Percentiles rank a stretch among this genome's conserved stretches.
These are phyloP conservation scores for Ceratobasidium sp. DNA, from an alignment of 1,284 basidiomycete genomes.

Conservation along the genomic window DNA sequence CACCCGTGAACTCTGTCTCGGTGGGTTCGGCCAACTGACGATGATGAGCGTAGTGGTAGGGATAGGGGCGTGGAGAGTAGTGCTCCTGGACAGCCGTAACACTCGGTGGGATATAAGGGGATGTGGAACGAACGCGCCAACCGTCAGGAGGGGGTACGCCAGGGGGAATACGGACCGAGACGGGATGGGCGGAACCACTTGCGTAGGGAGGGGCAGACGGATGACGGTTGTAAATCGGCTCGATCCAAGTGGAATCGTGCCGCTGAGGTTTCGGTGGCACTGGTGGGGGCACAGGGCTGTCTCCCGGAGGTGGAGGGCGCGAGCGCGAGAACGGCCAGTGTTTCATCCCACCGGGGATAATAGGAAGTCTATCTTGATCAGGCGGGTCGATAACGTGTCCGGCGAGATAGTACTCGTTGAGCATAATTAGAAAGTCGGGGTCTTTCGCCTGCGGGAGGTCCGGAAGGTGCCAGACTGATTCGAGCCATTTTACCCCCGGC, in stretches of 20 bases:
- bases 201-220: conserved; percentile 29
- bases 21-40: background rate
- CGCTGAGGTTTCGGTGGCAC: background rate
- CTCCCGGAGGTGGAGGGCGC: background rate
- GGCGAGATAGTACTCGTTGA: conserved; percentile 35
- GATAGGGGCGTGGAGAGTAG: background rate
- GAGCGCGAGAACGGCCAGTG: conserved; percentile 18
- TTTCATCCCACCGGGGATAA: conserved; percentile 16
- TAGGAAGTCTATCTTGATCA: conserved; percentile 24
- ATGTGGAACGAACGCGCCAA: conserved; percentile 21
- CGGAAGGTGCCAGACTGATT: conserved; percentile 28
- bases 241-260: conserved; percentile 9
- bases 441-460: conserved; percentile 38
- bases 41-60: background rate
- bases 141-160: conserved; percentile 21
- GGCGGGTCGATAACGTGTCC: conserved; percentile 34
- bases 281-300: background rate
- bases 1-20: background rate
- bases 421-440: conserved; percentile 18
- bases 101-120: conserved; percentile 7
- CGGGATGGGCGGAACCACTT: conserved; percentile 31
- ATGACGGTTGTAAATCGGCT: conserved; percentile 22
- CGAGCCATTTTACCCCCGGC: conserved; percentile 40
- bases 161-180: conserved; percentile 16
- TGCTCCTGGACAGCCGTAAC: background rate